Base-by-base conservation (phyloP, 139 green algal species). In the Haematococcus sp. region DNA sequence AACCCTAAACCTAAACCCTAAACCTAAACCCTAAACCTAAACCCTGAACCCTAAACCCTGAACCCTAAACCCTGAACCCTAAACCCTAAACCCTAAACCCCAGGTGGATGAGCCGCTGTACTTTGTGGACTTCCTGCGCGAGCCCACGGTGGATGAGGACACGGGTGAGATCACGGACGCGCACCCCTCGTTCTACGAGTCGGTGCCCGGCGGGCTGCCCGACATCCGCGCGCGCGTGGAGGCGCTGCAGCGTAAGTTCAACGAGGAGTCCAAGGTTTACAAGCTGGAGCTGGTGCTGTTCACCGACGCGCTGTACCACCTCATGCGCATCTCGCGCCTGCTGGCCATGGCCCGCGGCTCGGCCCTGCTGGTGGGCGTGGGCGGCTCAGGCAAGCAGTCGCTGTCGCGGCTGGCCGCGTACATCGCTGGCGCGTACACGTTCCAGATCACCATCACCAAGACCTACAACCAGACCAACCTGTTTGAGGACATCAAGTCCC, bases 211-310 rank as follows among this genome's bases (percentile, higher is more conserved):
- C 7, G 91, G 89, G 31, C 76, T 97, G 64, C 63, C 75, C 2
- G 88, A 93, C 65, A 86, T 97, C 54, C 83, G 78, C 56, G 27
- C 63, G 20, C 79, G 81, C 0, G 90, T 93, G 46, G 91, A 96
- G 64, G 84, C 58, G 5, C 76, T 95, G 73, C 90, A 94, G 83
- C 73, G 74, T 13, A 61, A 77, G 46, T 95, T 94, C 84, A 97
- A 97, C 74, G 90, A 94, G 84, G 86, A 91, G 44, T 88, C 59
- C 75, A 93, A 92, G 82, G 63, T 87, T 25, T 34, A 74, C 65
- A 94, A 94, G 77, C 84, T 94, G 27, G 89, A 97, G 75, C 89
- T 98, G 74, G 94, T 98, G 77, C 88, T 98, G 70, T 98, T 98
- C 88, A 85, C 86, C 49, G 94, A 98, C 77, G 94, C 94, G 19